A percentile compares a stretch with the other conserved stretches of the same genome.
Conservation (phyloP, 495 filamentous ascomycete species). For the Pyronema domesticum region DNA sequence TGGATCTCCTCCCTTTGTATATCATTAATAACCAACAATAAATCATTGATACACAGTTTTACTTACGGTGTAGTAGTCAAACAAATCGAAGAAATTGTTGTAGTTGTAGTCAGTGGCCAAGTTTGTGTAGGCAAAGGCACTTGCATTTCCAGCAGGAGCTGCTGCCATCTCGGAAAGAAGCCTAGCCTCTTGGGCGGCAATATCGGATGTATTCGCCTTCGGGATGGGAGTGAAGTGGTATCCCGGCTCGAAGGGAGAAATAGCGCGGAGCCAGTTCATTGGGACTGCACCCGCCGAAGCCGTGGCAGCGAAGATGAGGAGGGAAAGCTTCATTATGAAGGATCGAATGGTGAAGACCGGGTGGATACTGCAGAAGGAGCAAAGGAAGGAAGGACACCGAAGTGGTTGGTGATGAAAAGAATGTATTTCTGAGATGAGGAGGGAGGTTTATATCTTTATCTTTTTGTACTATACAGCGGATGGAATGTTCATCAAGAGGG, state of each 20-base stretch:
- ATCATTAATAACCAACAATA: background rate
- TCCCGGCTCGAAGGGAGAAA: background rate
- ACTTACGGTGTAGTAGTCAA: slow-evolving; percentile 37
- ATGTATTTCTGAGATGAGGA: background rate
- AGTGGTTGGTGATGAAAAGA: background rate
- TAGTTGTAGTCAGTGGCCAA: slow-evolving; percentile 32
- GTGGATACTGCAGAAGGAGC: too few species aligned
- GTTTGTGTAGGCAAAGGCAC: slow-evolving; percentile 10
- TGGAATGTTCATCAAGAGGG: background rate
- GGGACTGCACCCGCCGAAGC: background rate
- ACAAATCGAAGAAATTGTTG: slow-evolving; percentile 39
- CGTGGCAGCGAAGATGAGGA: background rate
- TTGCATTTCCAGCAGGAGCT: background rate
- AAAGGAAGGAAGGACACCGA: background rate
- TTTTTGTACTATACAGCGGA: background rate
- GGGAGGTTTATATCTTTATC: background rate
- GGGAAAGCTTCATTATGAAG: background rate
- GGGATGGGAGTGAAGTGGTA: background rate
- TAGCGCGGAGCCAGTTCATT: background rate
- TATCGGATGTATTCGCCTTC: background rate
- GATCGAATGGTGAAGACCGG: too few species aligned
- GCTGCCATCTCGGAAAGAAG: background rate
- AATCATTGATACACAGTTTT: background rate
- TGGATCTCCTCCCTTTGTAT: slow-evolving; percentile 34
- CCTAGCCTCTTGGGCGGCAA: background rate